These are phyloP conservation scores for Pythium apleroticum DNA, from an alignment of 352 stramenopile genomes.

Conservation along the genomic window DNA sequence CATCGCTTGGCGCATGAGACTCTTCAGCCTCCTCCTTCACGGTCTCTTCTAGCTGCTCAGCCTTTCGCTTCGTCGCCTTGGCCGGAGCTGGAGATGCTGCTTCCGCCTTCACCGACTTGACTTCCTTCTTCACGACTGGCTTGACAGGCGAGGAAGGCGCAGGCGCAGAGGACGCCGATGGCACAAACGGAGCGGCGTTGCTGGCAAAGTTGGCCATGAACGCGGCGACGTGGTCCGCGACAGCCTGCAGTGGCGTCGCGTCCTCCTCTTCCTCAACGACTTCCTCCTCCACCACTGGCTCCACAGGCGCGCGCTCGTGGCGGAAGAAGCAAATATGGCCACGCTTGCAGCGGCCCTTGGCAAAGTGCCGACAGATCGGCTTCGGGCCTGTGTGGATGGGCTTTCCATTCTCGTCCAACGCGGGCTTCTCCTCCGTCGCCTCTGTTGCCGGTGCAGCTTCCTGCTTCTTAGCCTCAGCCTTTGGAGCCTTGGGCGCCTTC, in stretches of 20 bases:
- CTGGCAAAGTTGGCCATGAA: slow-evolving; percentile 36
- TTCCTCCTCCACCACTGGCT: slow-evolving; percentile 19
- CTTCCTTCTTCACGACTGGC: slow-evolving; percentile 19
- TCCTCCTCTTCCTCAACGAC: slow-evolving; percentile 29
- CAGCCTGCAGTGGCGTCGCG: slow-evolving; percentile 18
- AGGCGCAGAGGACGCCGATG: background rate
- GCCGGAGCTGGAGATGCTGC: background rate
- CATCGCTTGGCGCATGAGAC: slow-evolving; percentile 7
- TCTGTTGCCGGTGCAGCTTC: slow-evolving; percentile 26
- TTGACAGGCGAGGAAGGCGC: background rate
- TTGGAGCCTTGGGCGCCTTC: slow-evolving; percentile 1
- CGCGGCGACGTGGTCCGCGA: slow-evolving; percentile 40
- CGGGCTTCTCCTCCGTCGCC: slow-evolving; percentile 18
- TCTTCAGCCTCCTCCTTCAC: background rate
- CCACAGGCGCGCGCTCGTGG: slow-evolving; percentile 29
- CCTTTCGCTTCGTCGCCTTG: slow-evolving; percentile 2
- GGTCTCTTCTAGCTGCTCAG: slow-evolving; percentile 1
- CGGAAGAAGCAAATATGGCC: slow-evolving; percentile 37
- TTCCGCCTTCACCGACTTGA: background rate
- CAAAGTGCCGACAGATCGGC: slow-evolving; percentile 30
- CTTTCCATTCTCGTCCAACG: slow-evolving; percentile 3
- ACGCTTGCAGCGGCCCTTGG: slow-evolving; percentile 35
- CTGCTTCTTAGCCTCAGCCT: slow-evolving; percentile 10
- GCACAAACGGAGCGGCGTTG: slow-evolving; percentile 12
- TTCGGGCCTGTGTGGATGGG: slow-evolving; percentile 22